phyloP scores from a whole-genome alignment of 805 yeast genomes.

The Yueomyces sp. region DNA sequence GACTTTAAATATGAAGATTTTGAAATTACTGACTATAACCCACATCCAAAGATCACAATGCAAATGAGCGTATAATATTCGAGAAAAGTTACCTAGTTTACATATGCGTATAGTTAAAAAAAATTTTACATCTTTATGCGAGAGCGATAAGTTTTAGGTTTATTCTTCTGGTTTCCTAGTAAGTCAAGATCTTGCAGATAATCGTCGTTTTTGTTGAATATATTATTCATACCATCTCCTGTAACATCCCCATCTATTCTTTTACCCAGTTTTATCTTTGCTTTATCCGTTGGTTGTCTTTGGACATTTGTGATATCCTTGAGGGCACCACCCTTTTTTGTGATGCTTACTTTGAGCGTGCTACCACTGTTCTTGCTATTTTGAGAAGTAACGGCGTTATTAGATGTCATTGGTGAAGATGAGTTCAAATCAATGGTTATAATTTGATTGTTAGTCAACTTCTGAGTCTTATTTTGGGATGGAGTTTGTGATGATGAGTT shows the following conservation, averaged over 20 bases:
- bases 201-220: background rate
- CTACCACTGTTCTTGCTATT: background rate
- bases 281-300: slow-evolving; percentile 1
- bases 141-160: slow-evolving; percentile 15
- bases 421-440: too few species aligned
- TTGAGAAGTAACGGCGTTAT: background rate
- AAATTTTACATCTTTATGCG: slow-evolving; percentile 2
- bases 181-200: slow-evolving; percentile 24
- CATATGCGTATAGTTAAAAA: background rate
- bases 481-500: background rate
- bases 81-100: too few species aligned
- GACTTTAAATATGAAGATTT: slow-evolving; percentile 86
- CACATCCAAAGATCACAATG: slow-evolving; percentile 80
- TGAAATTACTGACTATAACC: slow-evolving; percentile 65
- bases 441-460: background rate
- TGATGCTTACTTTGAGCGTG: background rate
- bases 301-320: slow-evolving; percentile 5
- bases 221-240: background rate
- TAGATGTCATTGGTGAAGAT: background rate
- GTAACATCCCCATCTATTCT: background rate
- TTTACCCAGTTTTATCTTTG: background rate
- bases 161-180: slow-evolving; percentile 17
- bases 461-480: too few species aligned
- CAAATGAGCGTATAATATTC: slow-evolving; percentile 76
- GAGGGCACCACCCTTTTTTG: background rate